A percentile compares a stretch with the other conserved stretches of the same genome.
phyloP scores from a whole-genome alignment of 371 early-diverging fungal species.

The Mycotypha africana region DNA sequence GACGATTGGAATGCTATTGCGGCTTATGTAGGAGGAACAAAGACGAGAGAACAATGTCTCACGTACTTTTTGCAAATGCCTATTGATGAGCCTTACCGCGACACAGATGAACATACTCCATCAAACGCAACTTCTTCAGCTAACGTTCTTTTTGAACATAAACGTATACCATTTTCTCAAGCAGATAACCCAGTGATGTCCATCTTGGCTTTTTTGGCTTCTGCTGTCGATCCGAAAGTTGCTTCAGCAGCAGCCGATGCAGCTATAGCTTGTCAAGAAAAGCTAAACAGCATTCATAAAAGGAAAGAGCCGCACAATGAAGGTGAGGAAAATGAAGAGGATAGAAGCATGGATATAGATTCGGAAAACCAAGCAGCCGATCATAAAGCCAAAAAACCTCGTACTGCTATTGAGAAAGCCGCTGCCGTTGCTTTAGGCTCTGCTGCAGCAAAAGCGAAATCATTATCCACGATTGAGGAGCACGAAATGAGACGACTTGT shows the following conservation, averaged over 20 bases:
- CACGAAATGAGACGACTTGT: constrained; percentile 77
- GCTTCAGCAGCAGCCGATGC: constrained; percentile 76
- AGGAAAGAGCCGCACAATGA: too few relatives aligned
- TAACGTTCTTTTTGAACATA: constrained; percentile 46
- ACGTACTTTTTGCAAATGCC: constrained; percentile 94
- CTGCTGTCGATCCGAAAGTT: constrained; percentile 87
- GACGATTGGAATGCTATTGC: constrained; percentile 97
- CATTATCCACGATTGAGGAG: constrained; percentile 67
- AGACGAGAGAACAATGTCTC: constrained; percentile 92
- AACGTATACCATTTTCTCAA: constrained; percentile 75
- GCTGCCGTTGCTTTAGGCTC: constrained; percentile 64
- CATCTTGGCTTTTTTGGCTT: constrained; percentile 91
- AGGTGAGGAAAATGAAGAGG: constrained; percentile 20
- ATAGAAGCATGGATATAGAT: constrained; percentile 31
- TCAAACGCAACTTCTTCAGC: too few relatives aligned
- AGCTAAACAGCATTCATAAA: background rate
- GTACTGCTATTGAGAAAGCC: constrained; percentile 51
- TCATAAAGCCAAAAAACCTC: constrained; percentile 22
- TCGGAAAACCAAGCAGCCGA: too few relatives aligned
- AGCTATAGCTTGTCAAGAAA: constrained; percentile 24
- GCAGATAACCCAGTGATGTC: constrained; percentile 97
- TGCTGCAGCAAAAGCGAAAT: constrained; percentile 66
- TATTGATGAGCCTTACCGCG: constrained; percentile 84
- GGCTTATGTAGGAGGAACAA: constrained; percentile 79
- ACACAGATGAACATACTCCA: constrained; percentile 9